Percentiles rank a stretch among this genome's conserved stretches.
Evolutionary conservation across 2,329 filamentous ascomycete genomes (phyloP).

Genomic region (Ceratocystis ficicola): DNA sequence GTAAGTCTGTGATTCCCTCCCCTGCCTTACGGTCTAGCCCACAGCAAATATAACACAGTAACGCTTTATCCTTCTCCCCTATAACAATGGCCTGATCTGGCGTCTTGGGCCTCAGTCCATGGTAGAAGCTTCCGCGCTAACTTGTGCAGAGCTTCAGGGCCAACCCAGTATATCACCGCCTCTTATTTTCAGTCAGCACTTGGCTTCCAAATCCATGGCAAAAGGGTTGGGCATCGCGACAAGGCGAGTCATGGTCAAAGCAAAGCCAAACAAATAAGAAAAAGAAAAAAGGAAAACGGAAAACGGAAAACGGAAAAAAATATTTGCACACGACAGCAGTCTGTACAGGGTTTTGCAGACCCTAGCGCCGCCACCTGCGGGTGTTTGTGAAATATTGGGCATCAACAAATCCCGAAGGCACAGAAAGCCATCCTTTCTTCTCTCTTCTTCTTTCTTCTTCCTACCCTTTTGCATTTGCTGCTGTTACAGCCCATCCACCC

Average conservation of each 20-base stretch:
- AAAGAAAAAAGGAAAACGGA: background rate
- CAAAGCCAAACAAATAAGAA: no score
- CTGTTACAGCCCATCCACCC: background rate
- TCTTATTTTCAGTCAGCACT: slow-evolving; percentile 7
- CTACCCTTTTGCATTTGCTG: background rate
- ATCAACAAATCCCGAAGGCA: background rate
- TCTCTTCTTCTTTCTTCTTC: background rate
- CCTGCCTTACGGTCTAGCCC: background rate
- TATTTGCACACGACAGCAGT: background rate
- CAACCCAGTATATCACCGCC: slow-evolving; percentile 8
- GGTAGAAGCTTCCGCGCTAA: slow-evolving; percentile 2
- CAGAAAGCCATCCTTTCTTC: background rate
- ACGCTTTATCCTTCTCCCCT: background rate
- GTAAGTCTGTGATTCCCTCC: background rate
- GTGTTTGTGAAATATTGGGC: background rate
- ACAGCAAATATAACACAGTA: background rate
- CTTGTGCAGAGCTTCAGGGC: background rate
- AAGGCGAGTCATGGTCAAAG: no score
- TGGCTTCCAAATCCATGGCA: no score
- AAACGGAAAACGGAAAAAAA: background rate
- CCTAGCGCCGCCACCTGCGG: background rate
- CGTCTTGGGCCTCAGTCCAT: slow-evolving; percentile 4
- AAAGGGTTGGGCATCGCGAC: no score
- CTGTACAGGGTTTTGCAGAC: background rate
- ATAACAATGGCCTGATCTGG: background rate